Conservation (phyloP, 352 stramenopile species). For the Phytophthora crassamura region DNA sequence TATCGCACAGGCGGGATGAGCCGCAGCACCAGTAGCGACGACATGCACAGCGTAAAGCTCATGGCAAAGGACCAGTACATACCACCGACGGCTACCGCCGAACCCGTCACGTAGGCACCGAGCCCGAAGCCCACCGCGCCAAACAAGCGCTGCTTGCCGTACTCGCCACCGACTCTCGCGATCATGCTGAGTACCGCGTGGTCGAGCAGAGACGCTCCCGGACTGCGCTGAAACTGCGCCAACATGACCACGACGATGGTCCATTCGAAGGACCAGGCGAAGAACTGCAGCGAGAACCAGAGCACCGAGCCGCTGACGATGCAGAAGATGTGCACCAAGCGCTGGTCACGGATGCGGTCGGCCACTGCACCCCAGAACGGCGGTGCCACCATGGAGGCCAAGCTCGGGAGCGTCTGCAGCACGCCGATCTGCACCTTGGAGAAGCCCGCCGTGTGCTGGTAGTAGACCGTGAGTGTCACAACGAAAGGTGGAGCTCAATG, state of each 20-base stretch:
- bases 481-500: too few relatives aligned
- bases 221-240: constrained; percentile 58
- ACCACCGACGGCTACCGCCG: constrained; percentile 49
- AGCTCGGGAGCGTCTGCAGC: constrained; percentile 63
- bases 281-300: constrained; percentile 59
- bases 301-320: constrained; percentile 58
- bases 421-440: constrained; percentile 79
- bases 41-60: constrained; percentile 45
- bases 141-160: constrained; percentile 78
- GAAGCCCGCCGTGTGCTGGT: constrained; percentile 59
- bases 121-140: constrained; percentile 64
- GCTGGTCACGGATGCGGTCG: constrained; percentile 61
- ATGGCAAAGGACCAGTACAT: constrained; percentile 68
- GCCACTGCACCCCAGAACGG: constrained; percentile 71
- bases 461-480: too few relatives aligned
- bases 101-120: constrained; percentile 59
- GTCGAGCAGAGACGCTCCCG: constrained; percentile 59
- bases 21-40: constrained; percentile 60
- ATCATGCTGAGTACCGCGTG: constrained; percentile 67
- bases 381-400: constrained; percentile 60
- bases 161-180: constrained; percentile 63
- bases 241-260: constrained; percentile 50
- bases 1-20: constrained; percentile 42
- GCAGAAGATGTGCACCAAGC: constrained; percentile 60
- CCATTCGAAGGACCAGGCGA: constrained; percentile 43